These are phyloP conservation scores for Pseudovirgaria hyperparasitica DNA, from an alignment of 2,329 filamentous ascomycete genomes.

Conservation along the genomic window DNA sequence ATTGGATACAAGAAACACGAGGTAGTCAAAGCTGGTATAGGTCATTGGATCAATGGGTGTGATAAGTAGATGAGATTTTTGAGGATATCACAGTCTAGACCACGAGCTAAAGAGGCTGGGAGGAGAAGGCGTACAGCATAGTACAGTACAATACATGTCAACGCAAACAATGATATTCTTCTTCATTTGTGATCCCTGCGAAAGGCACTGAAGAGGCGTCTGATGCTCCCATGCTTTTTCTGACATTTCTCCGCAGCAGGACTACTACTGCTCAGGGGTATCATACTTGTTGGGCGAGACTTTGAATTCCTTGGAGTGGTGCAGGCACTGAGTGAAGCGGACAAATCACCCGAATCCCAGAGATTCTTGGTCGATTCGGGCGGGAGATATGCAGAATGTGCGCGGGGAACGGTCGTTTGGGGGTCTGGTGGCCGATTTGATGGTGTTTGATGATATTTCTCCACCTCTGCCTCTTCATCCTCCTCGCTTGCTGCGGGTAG, in stretches of 20 bases:
- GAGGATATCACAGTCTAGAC: too few species aligned
- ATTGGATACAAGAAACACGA: too few species aligned
- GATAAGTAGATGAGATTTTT: too few species aligned
- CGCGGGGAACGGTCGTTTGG: constrained; percentile 2
- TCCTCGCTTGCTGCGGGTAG: constrained; percentile 18
- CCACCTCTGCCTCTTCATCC: constrained; percentile 14
- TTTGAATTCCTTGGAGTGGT: constrained; percentile 15
- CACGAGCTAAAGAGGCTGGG: too few species aligned
- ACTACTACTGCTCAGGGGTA: constrained; percentile 19
- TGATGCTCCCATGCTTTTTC: constrained; percentile 3
- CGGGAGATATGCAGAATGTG: constrained; percentile 19
- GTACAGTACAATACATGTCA: too few species aligned
- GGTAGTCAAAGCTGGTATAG: too few species aligned
- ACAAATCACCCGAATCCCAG: constrained; percentile 19
- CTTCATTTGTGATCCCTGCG: constrained; percentile 1
- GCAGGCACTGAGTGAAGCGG: constrained; percentile 8
- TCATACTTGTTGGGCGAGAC: constrained; percentile 19
- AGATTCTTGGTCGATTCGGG: constrained; percentile 18
- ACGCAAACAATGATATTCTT: too few species aligned
- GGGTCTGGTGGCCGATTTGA: constrained; percentile 1
- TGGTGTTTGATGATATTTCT: constrained; percentile 20
- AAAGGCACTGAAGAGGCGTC: constrained; percentile 4
- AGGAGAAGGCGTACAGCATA: too few species aligned
- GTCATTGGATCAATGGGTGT: too few species aligned
- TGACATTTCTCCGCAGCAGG: constrained; percentile 10